A percentile compares a stretch with the other conserved stretches of the same genome.
These are phyloP conservation scores for Echinochloa phyllopogon DNA, from an alignment of 176 grass and related monocot genomes.

Conservation along the genomic window DNA sequence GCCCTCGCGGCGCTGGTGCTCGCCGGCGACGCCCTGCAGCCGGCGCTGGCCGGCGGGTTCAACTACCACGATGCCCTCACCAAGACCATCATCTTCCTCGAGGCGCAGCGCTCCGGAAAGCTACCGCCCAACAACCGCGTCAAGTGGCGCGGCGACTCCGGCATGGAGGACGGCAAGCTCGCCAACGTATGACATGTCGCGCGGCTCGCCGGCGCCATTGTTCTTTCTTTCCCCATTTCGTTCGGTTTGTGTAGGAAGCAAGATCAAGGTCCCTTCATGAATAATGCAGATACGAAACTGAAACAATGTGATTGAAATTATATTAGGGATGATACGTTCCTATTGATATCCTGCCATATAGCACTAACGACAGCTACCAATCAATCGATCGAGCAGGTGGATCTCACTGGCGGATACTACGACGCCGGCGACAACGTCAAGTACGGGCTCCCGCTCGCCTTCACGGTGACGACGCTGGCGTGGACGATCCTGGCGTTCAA, in stretches of 20 bases:
- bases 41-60: conserved; percentile 31
- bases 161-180: conserved; percentile 84
- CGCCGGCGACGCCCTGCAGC: conserved; percentile 47
- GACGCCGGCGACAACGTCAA: conserved; percentile 99
- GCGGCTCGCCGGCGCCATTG: background rate
- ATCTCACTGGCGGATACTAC: conserved; percentile 88
- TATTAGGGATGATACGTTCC: too few relatives aligned
- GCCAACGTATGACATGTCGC: conserved; percentile 42
- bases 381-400: conserved; percentile 48
- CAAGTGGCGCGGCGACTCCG: conserved; percentile 93
- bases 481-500: conserved; percentile 77
- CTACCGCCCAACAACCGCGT: conserved; percentile 75
- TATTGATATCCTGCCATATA: background rate
- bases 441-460: conserved; percentile 87
- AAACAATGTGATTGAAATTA: background rate
- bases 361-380: background rate
- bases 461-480: conserved; percentile 88
- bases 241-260: background rate
- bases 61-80: conserved; percentile 87
- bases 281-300: conserved; percentile 29
- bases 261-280: background rate
- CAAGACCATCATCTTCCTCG: conserved; percentile 91
- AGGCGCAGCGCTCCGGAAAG: conserved; percentile 94
- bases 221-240: background rate
- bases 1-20: conserved; percentile 55